These are phyloP conservation scores for Fusarium robinianum DNA, from an alignment of 2,329 filamentous ascomycete species.

Conservation along the genomic window DNA sequence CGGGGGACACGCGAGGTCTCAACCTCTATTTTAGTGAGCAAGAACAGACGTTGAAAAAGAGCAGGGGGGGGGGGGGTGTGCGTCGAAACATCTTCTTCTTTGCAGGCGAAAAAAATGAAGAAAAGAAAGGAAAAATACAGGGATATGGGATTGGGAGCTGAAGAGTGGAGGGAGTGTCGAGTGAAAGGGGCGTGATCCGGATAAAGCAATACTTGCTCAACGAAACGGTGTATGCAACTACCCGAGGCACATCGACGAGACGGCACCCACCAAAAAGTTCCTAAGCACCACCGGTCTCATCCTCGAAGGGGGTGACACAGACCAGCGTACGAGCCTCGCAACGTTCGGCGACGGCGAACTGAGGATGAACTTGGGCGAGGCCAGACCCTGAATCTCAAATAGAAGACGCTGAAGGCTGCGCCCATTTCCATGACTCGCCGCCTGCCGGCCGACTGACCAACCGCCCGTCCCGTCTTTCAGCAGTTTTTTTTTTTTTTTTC, in stretches of 20 bases:
- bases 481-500: neutral
- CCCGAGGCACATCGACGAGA: constrained; percentile 18
- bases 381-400: constrained; percentile 1
- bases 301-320: constrained; percentile 32
- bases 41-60: no score
- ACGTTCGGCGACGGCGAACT: constrained; percentile 34
- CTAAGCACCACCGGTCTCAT: constrained; percentile 6
- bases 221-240: no score
- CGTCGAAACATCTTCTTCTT: constrained; percentile 16
- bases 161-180: constrained; percentile 28
- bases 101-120: constrained; percentile 1
- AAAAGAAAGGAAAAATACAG: constrained; percentile 17
- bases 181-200: constrained; percentile 3
- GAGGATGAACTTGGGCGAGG: constrained; percentile 19
- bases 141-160: constrained; percentile 29
- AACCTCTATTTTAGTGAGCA: no score
- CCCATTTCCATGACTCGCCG: constrained; percentile 17
- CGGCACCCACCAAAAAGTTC: constrained; percentile 7
- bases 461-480: constrained; percentile 7
- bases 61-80: constrained; percentile 2
- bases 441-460: neutral
- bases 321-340: constrained; percentile 34
- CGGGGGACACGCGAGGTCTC: no score
- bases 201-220: constrained; percentile 22
- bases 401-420: constrained; percentile 23